These are phyloP conservation scores for Cucumis melo DNA, from an alignment of 306 rosid species.

Conservation along the genomic window DNA sequence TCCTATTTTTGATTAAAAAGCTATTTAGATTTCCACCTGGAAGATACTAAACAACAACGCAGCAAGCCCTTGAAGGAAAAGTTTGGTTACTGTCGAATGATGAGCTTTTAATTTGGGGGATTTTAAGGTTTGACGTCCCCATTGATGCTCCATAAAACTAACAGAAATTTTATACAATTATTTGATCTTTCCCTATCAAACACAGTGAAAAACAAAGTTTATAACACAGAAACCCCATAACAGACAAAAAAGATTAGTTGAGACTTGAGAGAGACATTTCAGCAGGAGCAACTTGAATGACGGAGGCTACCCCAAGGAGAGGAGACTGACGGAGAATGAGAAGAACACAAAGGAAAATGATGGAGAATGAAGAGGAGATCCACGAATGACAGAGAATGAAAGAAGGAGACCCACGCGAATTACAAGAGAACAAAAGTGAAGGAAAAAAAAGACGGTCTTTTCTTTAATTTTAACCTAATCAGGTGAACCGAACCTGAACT, in stretches of 20 bases:
- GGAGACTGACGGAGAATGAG: no score
- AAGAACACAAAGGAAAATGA: no score
- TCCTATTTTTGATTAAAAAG: slow-evolving; percentile 45
- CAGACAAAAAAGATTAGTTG: not conserved
- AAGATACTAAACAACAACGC: slow-evolving; percentile 75
- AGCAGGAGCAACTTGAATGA: not conserved
- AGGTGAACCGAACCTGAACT: no score
- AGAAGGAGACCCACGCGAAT: no score
- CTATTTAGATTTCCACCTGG: slow-evolving; percentile 77
- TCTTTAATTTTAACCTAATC: no score
- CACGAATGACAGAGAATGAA: no score
- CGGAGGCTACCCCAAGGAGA: no score
- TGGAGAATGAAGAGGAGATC: no score
- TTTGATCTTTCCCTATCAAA: not conserved
- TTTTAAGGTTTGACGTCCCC: slow-evolving; percentile 72
- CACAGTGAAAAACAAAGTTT: not conserved
- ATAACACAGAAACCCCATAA: not conserved
- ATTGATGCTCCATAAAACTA: slow-evolving; percentile 91
- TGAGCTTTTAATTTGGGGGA: slow-evolving; percentile 41
- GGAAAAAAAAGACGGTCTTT: no score
- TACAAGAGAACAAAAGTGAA: no score
- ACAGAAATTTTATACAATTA: not conserved
- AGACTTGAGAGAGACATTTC: not conserved
- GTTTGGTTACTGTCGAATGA: slow-evolving; percentile 17
- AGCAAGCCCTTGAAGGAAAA: slow-evolving; percentile 68